These are phyloP conservation scores for Saccharum hybrid DNA, from an alignment of 202 grass and related monocot genomes.

Conservation along the genomic window DNA sequence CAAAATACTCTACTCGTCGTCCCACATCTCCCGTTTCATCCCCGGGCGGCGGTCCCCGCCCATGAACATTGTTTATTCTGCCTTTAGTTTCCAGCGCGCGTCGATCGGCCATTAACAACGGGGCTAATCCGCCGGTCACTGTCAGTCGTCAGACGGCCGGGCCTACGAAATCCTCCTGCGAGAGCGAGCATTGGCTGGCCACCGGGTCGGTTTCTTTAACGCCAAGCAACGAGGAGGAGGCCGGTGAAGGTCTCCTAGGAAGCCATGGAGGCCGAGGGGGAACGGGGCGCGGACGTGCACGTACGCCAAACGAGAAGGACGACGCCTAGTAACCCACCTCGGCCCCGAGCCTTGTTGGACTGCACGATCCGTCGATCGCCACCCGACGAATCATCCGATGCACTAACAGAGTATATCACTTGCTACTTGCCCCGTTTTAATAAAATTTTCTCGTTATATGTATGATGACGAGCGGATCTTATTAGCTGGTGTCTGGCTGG, in stretches of 20 bases:
- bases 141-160: constrained; percentile 30
- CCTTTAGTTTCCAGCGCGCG: neutral
- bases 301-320: neutral
- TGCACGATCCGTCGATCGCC: constrained; percentile 29
- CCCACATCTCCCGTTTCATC: neutral
- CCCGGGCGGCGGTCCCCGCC: neutral
- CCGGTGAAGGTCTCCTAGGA: neutral
- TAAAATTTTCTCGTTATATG: neutral
- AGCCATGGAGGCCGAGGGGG: neutral
- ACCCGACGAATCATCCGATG: neutral
- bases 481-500: constrained; percentile 46
- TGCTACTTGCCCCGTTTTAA: neutral
- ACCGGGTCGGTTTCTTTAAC: constrained; percentile 41
- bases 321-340: neutral
- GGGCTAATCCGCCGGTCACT: constrained; percentile 19
- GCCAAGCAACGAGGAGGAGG: constrained; percentile 34
- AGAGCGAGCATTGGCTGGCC: constrained; percentile 13
- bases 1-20: constrained; percentile 9
- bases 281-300: too few species aligned
- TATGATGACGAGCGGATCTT: constrained; percentile 6
- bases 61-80: neutral
- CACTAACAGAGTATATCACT: neutral
- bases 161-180: constrained; percentile 38
- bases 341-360: constrained; percentile 19
- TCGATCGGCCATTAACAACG: constrained; percentile 10